Conservation (phyloP, 352 stramenopile genomes). For the Globisporangium lucens region DNA sequence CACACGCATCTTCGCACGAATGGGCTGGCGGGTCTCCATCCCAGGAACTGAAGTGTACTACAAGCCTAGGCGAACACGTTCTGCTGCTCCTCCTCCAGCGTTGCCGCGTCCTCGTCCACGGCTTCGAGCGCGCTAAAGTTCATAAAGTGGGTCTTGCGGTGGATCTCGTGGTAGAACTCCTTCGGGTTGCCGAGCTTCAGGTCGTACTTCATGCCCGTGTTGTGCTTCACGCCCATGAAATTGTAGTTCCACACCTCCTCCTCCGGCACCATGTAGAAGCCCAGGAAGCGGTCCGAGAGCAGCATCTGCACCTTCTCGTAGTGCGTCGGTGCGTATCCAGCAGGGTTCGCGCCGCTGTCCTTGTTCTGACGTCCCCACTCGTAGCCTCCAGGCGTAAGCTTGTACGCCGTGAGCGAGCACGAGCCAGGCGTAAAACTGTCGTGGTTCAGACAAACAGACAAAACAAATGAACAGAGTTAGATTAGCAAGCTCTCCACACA, state of each 20-base stretch:
- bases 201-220: conserved; percentile 96
- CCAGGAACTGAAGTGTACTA: background rate
- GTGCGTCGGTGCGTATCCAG: conserved; percentile 95
- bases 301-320: conserved; percentile 99
- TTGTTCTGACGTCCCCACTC: conserved; percentile 99
- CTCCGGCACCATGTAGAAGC: conserved; percentile 99
- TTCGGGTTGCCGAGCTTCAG: conserved; percentile 98
- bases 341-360: conserved; percentile 92
- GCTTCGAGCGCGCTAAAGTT: conserved; percentile 98
- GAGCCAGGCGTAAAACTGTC: conserved; percentile 98
- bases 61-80: conserved; percentile 66
- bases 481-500: background rate
- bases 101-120: conserved; percentile 82
- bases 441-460: background rate
- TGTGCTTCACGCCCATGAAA: conserved; percentile 99
- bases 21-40: background rate
- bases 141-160: conserved; percentile 99
- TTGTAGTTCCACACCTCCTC: conserved; percentile 99
- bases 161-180: conserved; percentile 98
- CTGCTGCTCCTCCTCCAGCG: conserved; percentile 91
- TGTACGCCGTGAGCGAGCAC: conserved; percentile 99
- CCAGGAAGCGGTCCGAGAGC: conserved; percentile 98
- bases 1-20: background rate
- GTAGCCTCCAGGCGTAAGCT: conserved; percentile 94
- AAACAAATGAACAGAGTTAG: conserved; percentile 2